A percentile compares a stretch with the other conserved stretches of the same genome.
These are phyloP conservation scores for Mycena alexandri DNA, from an alignment of 768 basidiomycete genomes.

Conservation along the genomic window DNA sequence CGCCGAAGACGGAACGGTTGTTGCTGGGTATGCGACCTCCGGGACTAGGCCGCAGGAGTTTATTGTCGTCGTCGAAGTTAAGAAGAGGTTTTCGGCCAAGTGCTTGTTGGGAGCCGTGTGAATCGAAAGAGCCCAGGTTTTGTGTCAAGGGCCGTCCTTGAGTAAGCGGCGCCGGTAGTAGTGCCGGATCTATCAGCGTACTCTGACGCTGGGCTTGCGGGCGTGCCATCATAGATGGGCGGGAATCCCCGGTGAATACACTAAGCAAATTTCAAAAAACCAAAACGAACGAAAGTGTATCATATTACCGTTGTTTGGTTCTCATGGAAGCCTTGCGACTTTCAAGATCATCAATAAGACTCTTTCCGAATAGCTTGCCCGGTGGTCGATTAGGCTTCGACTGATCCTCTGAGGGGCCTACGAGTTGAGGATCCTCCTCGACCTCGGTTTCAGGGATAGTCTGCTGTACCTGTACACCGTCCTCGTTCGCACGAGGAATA, in stretches of 20 bases:
- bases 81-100: conserved; percentile 72
- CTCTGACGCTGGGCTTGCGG: conserved; percentile 64
- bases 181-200: conserved; percentile 81
- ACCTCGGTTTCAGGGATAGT: conserved; percentile 56
- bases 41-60: conserved; percentile 44
- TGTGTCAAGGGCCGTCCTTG: conserved; percentile 58
- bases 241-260: conserved; percentile 88
- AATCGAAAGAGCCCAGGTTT: conserved; percentile 57
- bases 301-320: conserved; percentile 80
- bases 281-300: conserved; percentile 5
- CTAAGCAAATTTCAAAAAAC: conserved; percentile 52
- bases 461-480: conserved; percentile 82
- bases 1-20: conserved; percentile 90
- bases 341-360: conserved; percentile 92
- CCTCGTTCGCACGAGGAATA: conserved; percentile 79
- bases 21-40: conserved; percentile 54
- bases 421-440: conserved; percentile 47
- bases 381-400: conserved; percentile 64
- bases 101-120: conserved; percentile 51
- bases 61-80: conserved; percentile 69
- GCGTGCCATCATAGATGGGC: conserved; percentile 95
- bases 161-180: conserved; percentile 54
- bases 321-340: conserved; percentile 85
- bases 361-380: conserved; percentile 90
- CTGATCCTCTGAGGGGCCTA: conserved; percentile 45